Evolutionary conservation across 495 filamentous ascomycete genomes (phyloP).

Genomic region (Neurospora sp.): DNA sequence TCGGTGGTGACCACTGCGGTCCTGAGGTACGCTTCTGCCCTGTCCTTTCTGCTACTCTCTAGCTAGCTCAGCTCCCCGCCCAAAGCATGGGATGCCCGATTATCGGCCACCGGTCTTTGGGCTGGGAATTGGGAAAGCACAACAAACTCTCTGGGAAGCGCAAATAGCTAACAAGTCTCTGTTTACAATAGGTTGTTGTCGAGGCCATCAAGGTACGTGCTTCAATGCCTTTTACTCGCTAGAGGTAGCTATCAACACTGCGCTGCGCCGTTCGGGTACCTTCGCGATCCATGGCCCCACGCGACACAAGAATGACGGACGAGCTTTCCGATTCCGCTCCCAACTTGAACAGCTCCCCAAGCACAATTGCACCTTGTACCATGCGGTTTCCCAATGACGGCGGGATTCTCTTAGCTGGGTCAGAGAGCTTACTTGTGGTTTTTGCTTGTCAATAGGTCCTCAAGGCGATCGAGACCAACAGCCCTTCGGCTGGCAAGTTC

Average conservation of each 20-base stretch:
- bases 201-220: conserved; percentile 75
- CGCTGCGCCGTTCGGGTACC: not conserved
- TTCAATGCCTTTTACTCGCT: not conserved
- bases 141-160: not conserved
- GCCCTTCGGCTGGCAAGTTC: conserved; percentile 60
- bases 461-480: conserved; percentile 59
- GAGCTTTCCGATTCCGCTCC: not conserved
- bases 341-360: not conserved
- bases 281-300: not conserved
- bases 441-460: conserved; percentile 46
- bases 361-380: not conserved
- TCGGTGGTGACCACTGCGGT: conserved; percentile 86
- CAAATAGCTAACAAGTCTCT: not conserved
- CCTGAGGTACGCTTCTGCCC: conserved; percentile 60
- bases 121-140: not conserved
- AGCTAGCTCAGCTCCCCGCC: not conserved
- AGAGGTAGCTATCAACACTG: not conserved
- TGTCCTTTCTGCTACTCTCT: not conserved
- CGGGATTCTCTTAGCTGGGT: not conserved
- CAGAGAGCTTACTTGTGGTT: conserved; percentile 3
- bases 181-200: conserved; percentile 33
- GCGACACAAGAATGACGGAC: not conserved
- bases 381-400: not conserved
- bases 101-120: not conserved
- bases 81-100: not conserved